Evolutionary conservation across 495 filamentous ascomycete genomes (phyloP).

Genomic region (Cryomyces minteri): DNA sequence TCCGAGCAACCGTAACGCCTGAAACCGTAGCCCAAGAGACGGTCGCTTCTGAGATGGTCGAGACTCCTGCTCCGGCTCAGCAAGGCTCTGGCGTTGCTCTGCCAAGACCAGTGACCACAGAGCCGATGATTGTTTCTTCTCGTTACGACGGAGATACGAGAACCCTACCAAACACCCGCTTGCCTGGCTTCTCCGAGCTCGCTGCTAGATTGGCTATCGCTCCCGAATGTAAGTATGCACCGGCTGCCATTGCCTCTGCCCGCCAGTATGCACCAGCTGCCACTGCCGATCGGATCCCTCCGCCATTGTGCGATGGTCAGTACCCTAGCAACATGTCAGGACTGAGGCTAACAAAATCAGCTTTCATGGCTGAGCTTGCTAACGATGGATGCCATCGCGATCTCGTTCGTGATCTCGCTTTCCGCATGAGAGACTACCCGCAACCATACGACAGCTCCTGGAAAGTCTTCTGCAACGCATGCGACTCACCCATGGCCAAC

Average conservation of each 20-base stretch:
- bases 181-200: too few species aligned
- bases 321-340: neutral
- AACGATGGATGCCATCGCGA: conserved; percentile 18
- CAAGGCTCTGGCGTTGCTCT: neutral
- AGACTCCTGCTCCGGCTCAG: too few species aligned
- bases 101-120: neutral
- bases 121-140: neutral
- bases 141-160: neutral
- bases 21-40: neutral
- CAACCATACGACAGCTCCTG: conserved; percentile 22
- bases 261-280: neutral
- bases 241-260: neutral
- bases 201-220: neutral
- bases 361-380: conserved; percentile 24
- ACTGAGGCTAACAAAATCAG: neutral
- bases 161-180: neutral
- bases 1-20: conserved; percentile 33
- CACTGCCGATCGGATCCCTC: too few species aligned
- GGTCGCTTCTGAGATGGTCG: too few species aligned
- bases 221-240: neutral
- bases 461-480: conserved; percentile 86
- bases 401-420: conserved; percentile 5
- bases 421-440: conserved; percentile 14
- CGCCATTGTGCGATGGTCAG: too few species aligned
- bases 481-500: conserved; percentile 54